phyloP scores from a whole-genome alignment of 441 rosid genomes.

The Theobroma grandiflorum region DNA sequence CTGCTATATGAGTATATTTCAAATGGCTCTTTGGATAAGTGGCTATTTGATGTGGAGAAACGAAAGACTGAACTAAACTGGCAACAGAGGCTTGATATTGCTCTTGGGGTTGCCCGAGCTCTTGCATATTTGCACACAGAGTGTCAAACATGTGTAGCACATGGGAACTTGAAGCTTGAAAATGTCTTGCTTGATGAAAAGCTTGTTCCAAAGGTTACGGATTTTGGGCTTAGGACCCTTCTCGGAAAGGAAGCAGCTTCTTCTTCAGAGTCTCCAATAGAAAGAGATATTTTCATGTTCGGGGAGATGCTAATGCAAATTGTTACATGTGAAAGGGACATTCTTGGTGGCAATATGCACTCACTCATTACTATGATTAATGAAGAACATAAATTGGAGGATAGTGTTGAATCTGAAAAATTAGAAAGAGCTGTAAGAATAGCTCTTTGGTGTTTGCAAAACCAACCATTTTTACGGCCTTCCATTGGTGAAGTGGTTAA shows the following conservation, averaged over 20 bases:
- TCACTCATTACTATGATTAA: constrained; percentile 21
- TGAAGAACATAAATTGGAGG: constrained; percentile 32
- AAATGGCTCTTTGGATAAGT: constrained; percentile 46
- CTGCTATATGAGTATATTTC: constrained; percentile 40
- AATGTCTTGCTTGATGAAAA: constrained; percentile 46
- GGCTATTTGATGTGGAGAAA: constrained; percentile 31
- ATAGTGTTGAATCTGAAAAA: constrained; percentile 29
- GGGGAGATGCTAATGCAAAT: constrained; percentile 49
- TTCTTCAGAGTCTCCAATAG: constrained; percentile 38
- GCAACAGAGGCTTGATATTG: constrained; percentile 46
- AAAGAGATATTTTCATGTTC: constrained; percentile 46
- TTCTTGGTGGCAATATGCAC: constrained; percentile 22
- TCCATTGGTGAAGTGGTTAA: constrained; percentile 52
- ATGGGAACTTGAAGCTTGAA: constrained; percentile 49
- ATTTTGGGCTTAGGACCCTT: constrained; percentile 41
- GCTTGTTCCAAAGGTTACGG: constrained; percentile 43
- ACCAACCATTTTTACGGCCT: constrained; percentile 47
- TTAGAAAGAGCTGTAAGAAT: constrained; percentile 42
- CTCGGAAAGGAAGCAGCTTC: constrained; percentile 37
- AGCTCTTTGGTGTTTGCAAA: constrained; percentile 53
- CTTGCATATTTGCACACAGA: constrained; percentile 49
- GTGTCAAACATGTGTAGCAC: constrained; percentile 41
- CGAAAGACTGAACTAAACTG: constrained; percentile 31
- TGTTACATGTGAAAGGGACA: constrained; percentile 35
- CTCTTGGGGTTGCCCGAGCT: constrained; percentile 48